Base-by-base conservation (phyloP, 192 early-diverging fungal genomes). In the Coemansia sp. region DNA sequence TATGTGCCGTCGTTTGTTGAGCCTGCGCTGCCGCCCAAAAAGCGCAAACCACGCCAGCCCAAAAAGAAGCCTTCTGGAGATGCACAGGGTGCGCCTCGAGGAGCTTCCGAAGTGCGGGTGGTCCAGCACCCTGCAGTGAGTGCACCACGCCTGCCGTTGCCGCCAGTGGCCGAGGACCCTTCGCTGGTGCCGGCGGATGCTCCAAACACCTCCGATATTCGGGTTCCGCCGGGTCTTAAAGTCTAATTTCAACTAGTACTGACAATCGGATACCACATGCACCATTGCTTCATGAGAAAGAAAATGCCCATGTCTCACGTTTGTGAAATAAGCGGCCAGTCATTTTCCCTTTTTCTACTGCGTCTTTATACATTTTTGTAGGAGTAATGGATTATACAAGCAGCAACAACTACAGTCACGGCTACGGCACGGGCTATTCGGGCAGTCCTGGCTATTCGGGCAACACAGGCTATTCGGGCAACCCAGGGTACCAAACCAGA, bases 21-120 rank as follows among this genome's bases (percentile, higher is more conserved):
- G 54, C 14, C 68, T 6, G 43, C 60, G 7, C 41, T 64, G 12
- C 21, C 57, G 16, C 61, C 27, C 12, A 80, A 71, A 55, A 80
- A 80, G 65, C 71, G 72, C 65, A 74, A 74, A 59, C 68, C 64
- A 25, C 71, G 77, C 17, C 77, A 80, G 59, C 68, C 77, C n/a
- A 67, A 50, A 27, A 74, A 74, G 65, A 74, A 61, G 43, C 67
- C 19, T 3, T 53, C 31, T 39, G 7, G 35, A 35, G 59, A 62
- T 17, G 45, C 45, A 16, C 29, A 31, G 29, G 29, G 29, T 6
- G 6, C 29, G 29, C 6, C 29, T 8, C 29, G 27, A 27, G 27
- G 29, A 31, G 29, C 29, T 31, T 31, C 29, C 6, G 29, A 31
- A 31, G 29, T 31, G 29, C 29, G 29, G 29, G 29, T 31, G 29